These are phyloP conservation scores for Colletotrichum australisinense DNA, from an alignment of 2,329 filamentous ascomycete species.

Conservation along the genomic window DNA sequence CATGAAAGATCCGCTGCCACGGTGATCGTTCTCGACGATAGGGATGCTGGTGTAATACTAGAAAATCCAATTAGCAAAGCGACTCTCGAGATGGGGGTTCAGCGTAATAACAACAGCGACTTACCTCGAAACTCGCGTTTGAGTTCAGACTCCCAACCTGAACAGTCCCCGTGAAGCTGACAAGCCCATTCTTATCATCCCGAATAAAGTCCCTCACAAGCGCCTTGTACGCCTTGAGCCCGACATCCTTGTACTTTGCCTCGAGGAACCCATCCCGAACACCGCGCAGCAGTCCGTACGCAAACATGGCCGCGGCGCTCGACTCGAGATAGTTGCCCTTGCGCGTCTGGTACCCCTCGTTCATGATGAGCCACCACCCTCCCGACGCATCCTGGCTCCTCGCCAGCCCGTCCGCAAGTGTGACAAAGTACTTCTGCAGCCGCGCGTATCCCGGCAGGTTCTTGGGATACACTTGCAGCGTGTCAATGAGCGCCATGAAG, in stretches of 20 bases:
- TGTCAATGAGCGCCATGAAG: constrained; percentile 61
- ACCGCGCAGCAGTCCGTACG: constrained; percentile 61
- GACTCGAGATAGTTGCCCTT: constrained; percentile 71
- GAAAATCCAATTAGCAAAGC: background rate
- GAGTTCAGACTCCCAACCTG: constrained; percentile 62
- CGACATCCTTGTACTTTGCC: constrained; percentile 50
- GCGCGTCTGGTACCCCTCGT: constrained; percentile 55
- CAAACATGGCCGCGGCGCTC: constrained; percentile 69
- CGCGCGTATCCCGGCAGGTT: constrained; percentile 48
- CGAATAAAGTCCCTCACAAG: constrained; percentile 58
- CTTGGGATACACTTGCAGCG: constrained; percentile 57
- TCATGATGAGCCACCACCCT: constrained; percentile 71
- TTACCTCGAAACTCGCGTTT: constrained; percentile 61
- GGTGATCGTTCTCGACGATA: constrained; percentile 17
- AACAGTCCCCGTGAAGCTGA: constrained; percentile 64
- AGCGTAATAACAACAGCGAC: constrained; percentile 10
- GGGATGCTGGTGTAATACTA: constrained; percentile 27
- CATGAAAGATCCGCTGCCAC: constrained; percentile 20
- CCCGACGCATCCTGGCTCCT: constrained; percentile 54
- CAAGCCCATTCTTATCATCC: constrained; percentile 56
- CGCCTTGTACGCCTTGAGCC: constrained; percentile 46
- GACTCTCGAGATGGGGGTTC: too few relatives aligned
- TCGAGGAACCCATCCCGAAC: constrained; percentile 43
- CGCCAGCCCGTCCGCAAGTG: constrained; percentile 54
- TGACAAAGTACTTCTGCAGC: constrained; percentile 51